Conservation (phyloP, 1,284 basidiomycete genomes). For the Sparassis latifolia region DNA sequence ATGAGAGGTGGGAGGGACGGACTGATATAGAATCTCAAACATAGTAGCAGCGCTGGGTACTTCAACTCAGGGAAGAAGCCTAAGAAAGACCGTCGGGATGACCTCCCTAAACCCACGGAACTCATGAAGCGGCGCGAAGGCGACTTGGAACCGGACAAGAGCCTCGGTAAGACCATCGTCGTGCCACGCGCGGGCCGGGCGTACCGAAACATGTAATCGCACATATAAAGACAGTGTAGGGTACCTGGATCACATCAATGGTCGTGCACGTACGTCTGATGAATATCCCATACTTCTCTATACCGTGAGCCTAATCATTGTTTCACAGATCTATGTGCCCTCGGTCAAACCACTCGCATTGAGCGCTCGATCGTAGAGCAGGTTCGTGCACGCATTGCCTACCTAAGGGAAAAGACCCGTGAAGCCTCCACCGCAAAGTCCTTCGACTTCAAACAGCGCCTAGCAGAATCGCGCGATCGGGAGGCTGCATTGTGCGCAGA, state of each 20-base stretch:
- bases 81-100: slow-evolving; percentile 51
- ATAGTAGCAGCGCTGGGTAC: slow-evolving; percentile 3
- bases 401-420: slow-evolving; percentile 79
- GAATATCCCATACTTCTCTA: slow-evolving; percentile 2
- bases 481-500: slow-evolving; percentile 58
- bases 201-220: slow-evolving; percentile 82
- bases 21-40: background rate
- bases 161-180: slow-evolving; percentile 87
- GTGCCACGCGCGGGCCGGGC: slow-evolving; percentile 77
- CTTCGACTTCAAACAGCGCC: slow-evolving; percentile 88
- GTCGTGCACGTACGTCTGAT: slow-evolving; percentile 75
- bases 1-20: too few species aligned
- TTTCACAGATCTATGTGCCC: slow-evolving; percentile 68
- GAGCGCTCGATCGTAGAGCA: slow-evolving; percentile 87
- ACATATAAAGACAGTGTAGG: slow-evolving; percentile 91
- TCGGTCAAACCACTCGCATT: slow-evolving; percentile 94
- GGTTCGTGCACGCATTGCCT: slow-evolving; percentile 85
- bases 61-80: slow-evolving; percentile 70
- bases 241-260: slow-evolving; percentile 96
- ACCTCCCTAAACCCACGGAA: slow-evolving; percentile 85
- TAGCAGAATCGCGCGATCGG: slow-evolving; percentile 77
- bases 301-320: background rate
- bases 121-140: slow-evolving; percentile 80
- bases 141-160: slow-evolving; percentile 84
- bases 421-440: slow-evolving; percentile 75